phyloP scores from a whole-genome alignment of 2,329 filamentous ascomycete genomes.

The Cadophora gregata region DNA sequence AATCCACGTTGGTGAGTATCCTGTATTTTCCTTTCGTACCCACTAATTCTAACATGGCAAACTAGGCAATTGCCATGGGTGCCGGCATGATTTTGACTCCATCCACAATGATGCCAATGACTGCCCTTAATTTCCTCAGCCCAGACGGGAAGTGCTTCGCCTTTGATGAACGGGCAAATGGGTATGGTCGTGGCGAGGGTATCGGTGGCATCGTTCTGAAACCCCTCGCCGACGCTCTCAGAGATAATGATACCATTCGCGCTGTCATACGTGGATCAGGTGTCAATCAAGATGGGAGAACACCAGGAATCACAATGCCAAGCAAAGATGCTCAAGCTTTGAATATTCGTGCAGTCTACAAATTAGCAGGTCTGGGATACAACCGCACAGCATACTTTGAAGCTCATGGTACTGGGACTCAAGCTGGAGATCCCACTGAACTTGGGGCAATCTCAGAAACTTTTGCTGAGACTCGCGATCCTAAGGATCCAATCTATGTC shows the following conservation, averaged over 20 bases:
- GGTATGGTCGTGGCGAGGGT: conserved; percentile 55
- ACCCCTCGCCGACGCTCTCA: conserved; percentile 35
- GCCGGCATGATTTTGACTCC: conserved; percentile 34
- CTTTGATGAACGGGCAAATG: conserved; percentile 37
- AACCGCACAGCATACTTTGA: conserved; percentile 33
- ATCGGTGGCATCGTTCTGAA: conserved; percentile 36
- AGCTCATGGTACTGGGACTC: conserved; percentile 41
- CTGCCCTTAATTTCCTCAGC: conserved; percentile 20
- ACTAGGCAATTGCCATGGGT: conserved; percentile 31
- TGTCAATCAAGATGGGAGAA: conserved; percentile 53
- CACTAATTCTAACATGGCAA: neutral
- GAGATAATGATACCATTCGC: conserved; percentile 25
- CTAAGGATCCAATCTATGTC: conserved; percentile 32
- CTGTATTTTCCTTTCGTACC: neutral
- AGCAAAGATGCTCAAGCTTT: conserved; percentile 50
- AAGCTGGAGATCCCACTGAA: conserved; percentile 40
- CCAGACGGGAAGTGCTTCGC: conserved; percentile 21
- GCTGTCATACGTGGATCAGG: conserved; percentile 51
- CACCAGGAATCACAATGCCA: conserved; percentile 52
- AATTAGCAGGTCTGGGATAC: conserved; percentile 22
- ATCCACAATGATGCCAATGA: conserved; percentile 16
- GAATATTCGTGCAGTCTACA: conserved; percentile 27
- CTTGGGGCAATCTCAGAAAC: conserved; percentile 30
- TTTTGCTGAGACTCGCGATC: conserved; percentile 27
- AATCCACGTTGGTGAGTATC: conserved; percentile 16